Percentiles rank a stretch among this genome's conserved stretches.
phyloP scores from a whole-genome alignment of 495 filamentous ascomycete genomes.

The Xylaria flabelliformis region DNA sequence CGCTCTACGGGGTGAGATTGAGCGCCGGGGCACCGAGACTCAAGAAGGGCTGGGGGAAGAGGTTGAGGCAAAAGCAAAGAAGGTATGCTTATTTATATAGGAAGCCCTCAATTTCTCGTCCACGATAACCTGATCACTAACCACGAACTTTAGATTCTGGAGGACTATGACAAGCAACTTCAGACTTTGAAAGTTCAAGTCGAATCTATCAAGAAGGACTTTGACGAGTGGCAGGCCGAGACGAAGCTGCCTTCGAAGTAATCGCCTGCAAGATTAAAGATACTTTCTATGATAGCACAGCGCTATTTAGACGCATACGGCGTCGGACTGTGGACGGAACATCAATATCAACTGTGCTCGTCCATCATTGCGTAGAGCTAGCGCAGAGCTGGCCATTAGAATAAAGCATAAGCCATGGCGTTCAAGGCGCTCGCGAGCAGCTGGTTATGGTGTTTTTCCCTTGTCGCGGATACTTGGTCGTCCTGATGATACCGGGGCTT shows the following conservation, averaged over 20 bases:
- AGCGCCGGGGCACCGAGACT: constrained; percentile 62
- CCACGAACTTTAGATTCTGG: constrained; percentile 68
- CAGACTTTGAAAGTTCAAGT: constrained; percentile 83
- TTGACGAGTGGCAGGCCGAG: constrained; percentile 74
- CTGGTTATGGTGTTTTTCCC: not conserved
- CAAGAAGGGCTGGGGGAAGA: constrained; percentile 74
- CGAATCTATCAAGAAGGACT: constrained; percentile 77
- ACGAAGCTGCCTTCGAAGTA: constrained; percentile 46
- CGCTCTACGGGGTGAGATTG: constrained; percentile 78
- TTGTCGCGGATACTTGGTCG: not conserved
- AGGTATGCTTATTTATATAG: constrained; percentile 62
- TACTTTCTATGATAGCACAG: not conserved
- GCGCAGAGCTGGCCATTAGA: constrained; percentile 5
- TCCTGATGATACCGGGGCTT: not conserved
- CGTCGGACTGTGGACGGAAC: not conserved
- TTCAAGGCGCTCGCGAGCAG: constrained; percentile 12
- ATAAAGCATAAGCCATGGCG: constrained; percentile 26
- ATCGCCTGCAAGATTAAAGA: not conserved
- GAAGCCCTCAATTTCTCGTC: not conserved
- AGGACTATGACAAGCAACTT: constrained; percentile 89
- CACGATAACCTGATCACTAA: not conserved
- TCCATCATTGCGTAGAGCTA: not conserved
- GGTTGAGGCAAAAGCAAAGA: constrained; percentile 78
- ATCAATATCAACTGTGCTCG: not conserved
- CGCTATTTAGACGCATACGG: constrained; percentile 7